Evolutionary conservation across 768 basidiomycete species (phyloP).

Genomic region (Tulasnella calospora): DNA sequence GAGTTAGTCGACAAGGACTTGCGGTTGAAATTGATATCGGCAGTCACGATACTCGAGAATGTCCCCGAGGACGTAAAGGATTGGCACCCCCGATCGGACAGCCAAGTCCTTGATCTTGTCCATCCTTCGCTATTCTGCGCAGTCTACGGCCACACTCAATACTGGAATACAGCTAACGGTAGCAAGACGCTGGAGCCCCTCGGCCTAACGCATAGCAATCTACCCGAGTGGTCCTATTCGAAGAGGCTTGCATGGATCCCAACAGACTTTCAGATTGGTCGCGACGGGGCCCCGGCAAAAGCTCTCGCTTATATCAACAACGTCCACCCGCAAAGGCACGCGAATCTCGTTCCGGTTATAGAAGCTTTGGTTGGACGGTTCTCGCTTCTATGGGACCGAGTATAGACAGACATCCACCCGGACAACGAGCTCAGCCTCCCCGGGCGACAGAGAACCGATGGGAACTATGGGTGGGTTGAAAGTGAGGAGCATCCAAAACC

Average conservation of each 20-base stretch:
- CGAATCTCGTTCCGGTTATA: conserved; percentile 2
- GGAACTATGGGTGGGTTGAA: too few relatives aligned
- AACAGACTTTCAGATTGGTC: conserved; percentile 8
- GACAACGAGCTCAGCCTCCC: neutral
- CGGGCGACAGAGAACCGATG: neutral
- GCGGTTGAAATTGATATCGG: neutral
- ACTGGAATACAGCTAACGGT: too few relatives aligned
- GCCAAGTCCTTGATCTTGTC: conserved; percentile 45
- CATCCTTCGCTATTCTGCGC: conserved; percentile 33
- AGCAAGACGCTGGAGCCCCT: neutral
- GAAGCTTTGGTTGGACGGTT: neutral
- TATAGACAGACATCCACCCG: conserved; percentile 12
- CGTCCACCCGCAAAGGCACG: neutral
- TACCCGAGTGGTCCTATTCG: conserved; percentile 2
- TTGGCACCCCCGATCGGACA: conserved; percentile 35
- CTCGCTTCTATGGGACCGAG: neutral
- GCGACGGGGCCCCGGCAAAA: neutral
- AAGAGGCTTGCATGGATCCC: conserved; percentile 13
- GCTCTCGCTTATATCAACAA: neutral
- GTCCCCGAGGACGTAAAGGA: too few relatives aligned
- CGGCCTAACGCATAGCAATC: neutral
- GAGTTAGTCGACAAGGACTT: too few relatives aligned
- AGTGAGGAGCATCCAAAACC: too few relatives aligned
- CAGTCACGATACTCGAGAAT: too few relatives aligned
- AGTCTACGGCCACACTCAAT: conserved; percentile 36